Percentiles rank a stretch among this genome's conserved stretches.
These are phyloP conservation scores for Lactifluus piperatus DNA, from an alignment of 768 basidiomycete genomes.

Conservation along the genomic window DNA sequence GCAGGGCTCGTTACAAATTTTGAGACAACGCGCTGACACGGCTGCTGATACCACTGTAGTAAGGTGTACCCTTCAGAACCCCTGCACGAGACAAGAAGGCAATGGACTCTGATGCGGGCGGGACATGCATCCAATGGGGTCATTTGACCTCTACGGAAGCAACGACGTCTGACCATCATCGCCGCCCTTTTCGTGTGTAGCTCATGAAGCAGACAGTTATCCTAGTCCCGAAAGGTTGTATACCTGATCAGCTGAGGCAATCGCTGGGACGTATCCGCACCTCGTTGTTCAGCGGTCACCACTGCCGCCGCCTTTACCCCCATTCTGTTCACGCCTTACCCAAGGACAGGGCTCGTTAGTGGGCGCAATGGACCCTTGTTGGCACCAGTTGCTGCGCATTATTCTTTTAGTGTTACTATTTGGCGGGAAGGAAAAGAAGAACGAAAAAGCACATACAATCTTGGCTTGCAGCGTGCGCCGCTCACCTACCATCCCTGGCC, in stretches of 20 bases:
- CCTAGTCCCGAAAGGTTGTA: neutral
- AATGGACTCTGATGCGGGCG: no score
- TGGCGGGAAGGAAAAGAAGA: neutral
- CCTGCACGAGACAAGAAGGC: no score
- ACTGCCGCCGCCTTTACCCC: neutral
- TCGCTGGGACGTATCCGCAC: neutral
- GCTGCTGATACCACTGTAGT: no score
- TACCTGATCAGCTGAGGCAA: neutral
- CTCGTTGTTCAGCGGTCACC: neutral
- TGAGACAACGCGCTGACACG: no score
- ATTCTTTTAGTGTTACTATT: neutral
- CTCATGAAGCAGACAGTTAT: neutral
- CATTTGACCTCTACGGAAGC: no score
- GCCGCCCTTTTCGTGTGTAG: neutral
- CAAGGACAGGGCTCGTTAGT: neutral
- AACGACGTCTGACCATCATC: no score
- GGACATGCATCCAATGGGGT: no score
- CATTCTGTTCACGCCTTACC: constrained; percentile 13
- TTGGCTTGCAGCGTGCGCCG: neutral
- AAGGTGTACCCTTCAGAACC: no score
- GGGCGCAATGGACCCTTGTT: neutral
- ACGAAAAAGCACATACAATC: neutral
- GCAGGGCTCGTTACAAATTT: no score
- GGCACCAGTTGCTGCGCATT: neutral
- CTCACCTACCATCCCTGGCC: neutral